Percentiles rank a stretch among this genome's conserved stretches.
These are phyloP conservation scores for Phyllosticta paracitricarpa DNA, from an alignment of 2,329 filamentous ascomycete species.

Conservation along the genomic window DNA sequence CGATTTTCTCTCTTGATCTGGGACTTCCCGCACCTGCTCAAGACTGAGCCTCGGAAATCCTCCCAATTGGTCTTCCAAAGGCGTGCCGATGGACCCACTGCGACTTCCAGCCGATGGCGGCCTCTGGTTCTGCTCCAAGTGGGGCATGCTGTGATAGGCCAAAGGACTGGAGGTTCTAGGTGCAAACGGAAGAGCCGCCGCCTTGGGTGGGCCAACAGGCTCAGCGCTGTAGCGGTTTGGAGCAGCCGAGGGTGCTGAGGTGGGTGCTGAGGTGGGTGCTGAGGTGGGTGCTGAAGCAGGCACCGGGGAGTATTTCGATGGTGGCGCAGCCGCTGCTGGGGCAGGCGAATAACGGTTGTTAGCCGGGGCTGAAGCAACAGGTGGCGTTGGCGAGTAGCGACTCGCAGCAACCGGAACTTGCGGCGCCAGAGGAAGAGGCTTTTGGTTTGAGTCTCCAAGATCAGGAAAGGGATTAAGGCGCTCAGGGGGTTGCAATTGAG, in stretches of 20 bases:
- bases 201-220: constrained; percentile 22
- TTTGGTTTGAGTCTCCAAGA: constrained; percentile 26
- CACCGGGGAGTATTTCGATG: constrained; percentile 51
- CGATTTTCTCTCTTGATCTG: constrained; percentile 18
- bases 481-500: constrained; percentile 33
- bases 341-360: constrained; percentile 32
- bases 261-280: constrained; percentile 23
- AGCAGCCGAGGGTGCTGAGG: constrained; percentile 22
- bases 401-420: constrained; percentile 21
- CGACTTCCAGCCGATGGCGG: constrained; percentile 2
- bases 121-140: constrained; percentile 17
- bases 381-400: constrained; percentile 32
- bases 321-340: constrained; percentile 18
- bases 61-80: constrained; percentile 1
- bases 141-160: constrained; percentile 38
- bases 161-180: constrained; percentile 57
- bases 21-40: constrained; percentile 17
- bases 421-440: constrained; percentile 26
- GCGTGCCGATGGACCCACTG: constrained; percentile 3
- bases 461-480: constrained; percentile 29
- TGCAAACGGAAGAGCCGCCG: constrained; percentile 44
- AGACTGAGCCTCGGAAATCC: not conserved
- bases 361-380: constrained; percentile 22
- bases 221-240: constrained; percentile 31
- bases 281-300: constrained; percentile 19